Evolutionary conservation across 2,329 filamentous ascomycete species (phyloP), one percentile per base, ranked within the genome.

Genomic region (Colletotrichum musicola): DNA sequence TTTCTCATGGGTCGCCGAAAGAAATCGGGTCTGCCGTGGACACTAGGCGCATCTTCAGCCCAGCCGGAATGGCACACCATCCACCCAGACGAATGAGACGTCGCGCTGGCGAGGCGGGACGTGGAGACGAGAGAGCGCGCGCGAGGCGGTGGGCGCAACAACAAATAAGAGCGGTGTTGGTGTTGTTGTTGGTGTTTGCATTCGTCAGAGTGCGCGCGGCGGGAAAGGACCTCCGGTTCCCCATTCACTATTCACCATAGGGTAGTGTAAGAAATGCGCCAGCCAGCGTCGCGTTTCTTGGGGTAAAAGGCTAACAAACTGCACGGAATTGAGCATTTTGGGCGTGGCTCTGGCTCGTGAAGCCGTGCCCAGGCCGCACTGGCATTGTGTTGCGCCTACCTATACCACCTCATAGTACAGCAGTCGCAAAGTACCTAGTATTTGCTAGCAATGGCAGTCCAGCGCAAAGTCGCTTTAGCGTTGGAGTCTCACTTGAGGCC

Each of bases 71-170:
- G 62, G 35, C 44, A 38, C 60, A 14, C 16, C 66, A 42, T 27
- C 55, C 9, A 56, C 27, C 7, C 66, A 68, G 62, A 50, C 62
- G 49, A 65, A 65, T 66, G 38, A 30, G 62, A 51, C 35, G n/a
- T 13, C 14, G 18, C 46, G 49, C 9, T 54, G 30, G 30, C 54
- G 6, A 44, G 16, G 16, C 20, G 22, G 40, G 42, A 50, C 55
- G 49, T 68, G 49, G 62, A 51, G 55, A 50, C 44, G 42, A 40
- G 16, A 40, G 16, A 40, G 50, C 49, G 55, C 62, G 30, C 7
- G 30, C 30, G 30, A 35, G 49, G 61, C 49, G 30, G 49, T 63
- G 61, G 55, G 18, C 30, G 54, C 22, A 54, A 68, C 49, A 50
- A 55, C 62, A 66, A 46, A 66, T 47, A n/a, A 44, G 27, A 46